Evolutionary conservation across 371 early-diverging fungal genomes (phyloP), one percentile per base, ranked within the genome.

Genomic region (Rhizopus arrhizus): DNA sequence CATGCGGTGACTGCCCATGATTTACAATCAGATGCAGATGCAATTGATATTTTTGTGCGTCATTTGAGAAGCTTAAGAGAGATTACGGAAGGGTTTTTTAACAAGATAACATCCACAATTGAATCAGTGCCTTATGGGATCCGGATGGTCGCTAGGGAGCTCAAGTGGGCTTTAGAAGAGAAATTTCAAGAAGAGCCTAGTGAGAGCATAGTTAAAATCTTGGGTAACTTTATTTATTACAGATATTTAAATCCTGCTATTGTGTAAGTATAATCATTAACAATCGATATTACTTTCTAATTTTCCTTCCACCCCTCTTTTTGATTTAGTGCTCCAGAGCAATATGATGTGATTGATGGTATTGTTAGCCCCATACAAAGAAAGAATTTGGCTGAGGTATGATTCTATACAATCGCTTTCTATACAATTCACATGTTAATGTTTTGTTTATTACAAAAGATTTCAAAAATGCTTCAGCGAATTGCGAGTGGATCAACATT

Each of bases 231-330:
- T 64, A 90, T 99, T 40, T 99, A 96, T 76, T 96, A 96, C 75
- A 90, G 96, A 38, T 98, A 96, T 75, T 87, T 99, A 63, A 97
- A 95, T 73, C 98, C 97, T 15, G 98, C 95, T n/a, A 96, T 99
- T 62, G 88, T 94, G 87, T 91, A 82, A 82, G 87, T 77, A 4
- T 15, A 53, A 53, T 28, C 16, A 2, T n/a, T 10, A 22, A 15
- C 35, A 10, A 31, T 22, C 2, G 22, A 22, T 22, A 22, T 22
- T 22, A 22, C 22, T 22, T 22, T 22, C 22, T 22, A 40, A 35
- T 28, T 7, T 41, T 32, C 4, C 32, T 34, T 7, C 3, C 4
- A 13, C 40, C 29, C 3, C 28, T 42, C 33, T 16, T 67, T 60
- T 22, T 22, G 22, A 38, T 49, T 15, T 62, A 94, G 91, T 51